These are phyloP conservation scores for Claviceps humidiphila DNA, from an alignment of 2,329 filamentous ascomycete genomes.

Conservation along the genomic window DNA sequence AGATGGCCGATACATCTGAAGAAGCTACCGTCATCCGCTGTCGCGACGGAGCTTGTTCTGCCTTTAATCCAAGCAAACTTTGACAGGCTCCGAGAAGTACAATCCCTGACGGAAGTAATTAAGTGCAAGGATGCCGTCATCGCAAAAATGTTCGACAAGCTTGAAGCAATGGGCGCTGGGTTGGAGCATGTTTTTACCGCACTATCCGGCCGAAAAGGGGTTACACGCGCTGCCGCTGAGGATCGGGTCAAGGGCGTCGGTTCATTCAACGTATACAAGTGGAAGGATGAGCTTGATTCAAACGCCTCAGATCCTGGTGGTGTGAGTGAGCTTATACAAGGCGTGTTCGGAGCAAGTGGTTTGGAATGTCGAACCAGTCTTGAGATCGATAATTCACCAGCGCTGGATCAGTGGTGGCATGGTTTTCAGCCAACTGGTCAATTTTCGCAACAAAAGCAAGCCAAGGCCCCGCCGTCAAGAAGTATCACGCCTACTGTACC, in stretches of 20 bases:
- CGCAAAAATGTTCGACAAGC: conserved; percentile 37
- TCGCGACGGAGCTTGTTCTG: conserved; percentile 36
- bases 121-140: conserved; percentile 40
- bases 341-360: conserved; percentile 26
- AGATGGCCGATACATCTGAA: conserved; percentile 51
- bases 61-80: conserved; percentile 36
- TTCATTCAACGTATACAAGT: conserved; percentile 29
- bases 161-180: conserved; percentile 36
- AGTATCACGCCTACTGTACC: conserved; percentile 4
- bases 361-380: conserved; percentile 17
- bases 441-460: conserved; percentile 9
- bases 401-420: conserved; percentile 37
- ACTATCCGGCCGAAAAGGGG: conserved; percentile 34
- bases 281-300: conserved; percentile 19
- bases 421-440: conserved; percentile 22
- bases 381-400: conserved; percentile 19
- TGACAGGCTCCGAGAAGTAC: conserved; percentile 25
- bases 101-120: conserved; percentile 29
- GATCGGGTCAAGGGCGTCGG: conserved; percentile 38
- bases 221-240: conserved; percentile 30
- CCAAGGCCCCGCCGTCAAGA: not conserved
- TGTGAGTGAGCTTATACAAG: conserved; percentile 23
- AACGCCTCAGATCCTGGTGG: conserved; percentile 16
- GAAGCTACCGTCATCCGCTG: conserved; percentile 26
- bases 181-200: conserved; percentile 40